phyloP scores from a whole-genome alignment of 1,284 basidiomycete species.

The Mycena citricolor region DNA sequence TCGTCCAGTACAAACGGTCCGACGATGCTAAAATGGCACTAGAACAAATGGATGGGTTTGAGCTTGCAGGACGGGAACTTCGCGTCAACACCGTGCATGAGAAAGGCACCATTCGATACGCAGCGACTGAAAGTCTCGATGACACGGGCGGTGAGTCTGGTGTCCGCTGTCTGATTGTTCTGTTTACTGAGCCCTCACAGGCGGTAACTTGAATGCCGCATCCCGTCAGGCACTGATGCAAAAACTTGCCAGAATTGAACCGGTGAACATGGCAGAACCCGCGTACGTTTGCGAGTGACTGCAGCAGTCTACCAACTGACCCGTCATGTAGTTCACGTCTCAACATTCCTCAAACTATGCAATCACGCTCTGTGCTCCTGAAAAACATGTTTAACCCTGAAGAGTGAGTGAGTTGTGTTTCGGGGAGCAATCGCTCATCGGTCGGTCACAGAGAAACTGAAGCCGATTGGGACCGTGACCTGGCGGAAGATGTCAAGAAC shows the following conservation, averaged over 20 bases:
- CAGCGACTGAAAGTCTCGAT: conserved; percentile 78
- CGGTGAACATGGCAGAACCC: conserved; percentile 54
- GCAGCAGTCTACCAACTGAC: background rate
- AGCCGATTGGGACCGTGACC: conserved; percentile 93
- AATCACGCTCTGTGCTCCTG: conserved; percentile 82
- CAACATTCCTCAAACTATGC: conserved; percentile 75
- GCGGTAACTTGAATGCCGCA: conserved; percentile 92
- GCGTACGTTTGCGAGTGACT: conserved; percentile 44
- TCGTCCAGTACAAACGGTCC: conserved; percentile 88
- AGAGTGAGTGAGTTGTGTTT: conserved; percentile 58
- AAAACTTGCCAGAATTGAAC: conserved; percentile 93
- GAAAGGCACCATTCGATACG: conserved; percentile 74
- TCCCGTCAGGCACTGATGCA: conserved; percentile 98
- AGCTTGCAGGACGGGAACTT: conserved; percentile 90
- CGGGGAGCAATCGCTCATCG: conserved; percentile 2
- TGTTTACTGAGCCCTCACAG: conserved; percentile 34
- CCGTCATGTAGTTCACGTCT: conserved; percentile 49
- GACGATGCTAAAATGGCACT: conserved; percentile 95
- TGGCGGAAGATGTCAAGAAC: conserved; percentile 93
- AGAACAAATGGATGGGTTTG: conserved; percentile 98
- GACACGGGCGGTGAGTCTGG: conserved; percentile 69
- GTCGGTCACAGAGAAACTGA: conserved; percentile 80
- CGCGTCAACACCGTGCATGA: conserved; percentile 91
- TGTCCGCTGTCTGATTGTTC: background rate
- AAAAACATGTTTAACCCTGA: conserved; percentile 98